These are phyloP conservation scores for Syncephalastrum monosporum DNA, from an alignment of 371 early-diverging fungal genomes.

Conservation along the genomic window DNA sequence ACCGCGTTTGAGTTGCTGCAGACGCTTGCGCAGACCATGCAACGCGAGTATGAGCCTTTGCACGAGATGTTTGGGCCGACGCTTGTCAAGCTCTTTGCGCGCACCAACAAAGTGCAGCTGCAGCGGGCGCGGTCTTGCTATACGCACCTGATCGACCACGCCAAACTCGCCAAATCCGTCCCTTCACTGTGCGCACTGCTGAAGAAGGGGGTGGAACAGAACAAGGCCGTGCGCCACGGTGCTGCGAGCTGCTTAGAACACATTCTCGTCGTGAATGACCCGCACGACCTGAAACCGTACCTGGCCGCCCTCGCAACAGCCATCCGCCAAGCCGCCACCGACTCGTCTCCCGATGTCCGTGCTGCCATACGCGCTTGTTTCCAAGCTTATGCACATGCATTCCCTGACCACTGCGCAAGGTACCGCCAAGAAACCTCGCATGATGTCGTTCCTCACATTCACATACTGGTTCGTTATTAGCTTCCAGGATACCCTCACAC, in stretches of 20 bases:
- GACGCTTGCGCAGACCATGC: conserved; percentile 39
- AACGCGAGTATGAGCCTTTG: conserved; percentile 43
- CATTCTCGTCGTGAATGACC: conserved; percentile 36
- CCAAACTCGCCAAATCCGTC: conserved; percentile 33
- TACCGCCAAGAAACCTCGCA: neutral
- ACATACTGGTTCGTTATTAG: too few species aligned
- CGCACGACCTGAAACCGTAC: conserved; percentile 35
- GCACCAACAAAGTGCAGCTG: conserved; percentile 60
- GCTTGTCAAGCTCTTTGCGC: conserved; percentile 47
- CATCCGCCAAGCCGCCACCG: conserved; percentile 44
- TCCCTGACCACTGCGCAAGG: conserved; percentile 35
- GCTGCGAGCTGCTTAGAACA: conserved; percentile 41
- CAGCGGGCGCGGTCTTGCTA: conserved; percentile 41
- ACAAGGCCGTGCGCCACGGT: conserved; percentile 40
- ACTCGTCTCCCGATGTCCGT: conserved; percentile 54
- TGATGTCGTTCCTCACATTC: too few species aligned
- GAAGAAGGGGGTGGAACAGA: conserved; percentile 20
- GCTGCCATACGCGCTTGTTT: conserved; percentile 39
- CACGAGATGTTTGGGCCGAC: conserved; percentile 45
- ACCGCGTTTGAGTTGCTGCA: conserved; percentile 51
- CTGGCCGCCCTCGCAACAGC: conserved; percentile 37
- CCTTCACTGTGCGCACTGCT: conserved; percentile 34
- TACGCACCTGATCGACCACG: conserved; percentile 34
- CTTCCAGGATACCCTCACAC: too few species aligned
- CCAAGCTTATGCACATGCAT: conserved; percentile 38